Base-by-base conservation (phyloP, 257 asterid genomes). In the Capsicum baccatum region DNA sequence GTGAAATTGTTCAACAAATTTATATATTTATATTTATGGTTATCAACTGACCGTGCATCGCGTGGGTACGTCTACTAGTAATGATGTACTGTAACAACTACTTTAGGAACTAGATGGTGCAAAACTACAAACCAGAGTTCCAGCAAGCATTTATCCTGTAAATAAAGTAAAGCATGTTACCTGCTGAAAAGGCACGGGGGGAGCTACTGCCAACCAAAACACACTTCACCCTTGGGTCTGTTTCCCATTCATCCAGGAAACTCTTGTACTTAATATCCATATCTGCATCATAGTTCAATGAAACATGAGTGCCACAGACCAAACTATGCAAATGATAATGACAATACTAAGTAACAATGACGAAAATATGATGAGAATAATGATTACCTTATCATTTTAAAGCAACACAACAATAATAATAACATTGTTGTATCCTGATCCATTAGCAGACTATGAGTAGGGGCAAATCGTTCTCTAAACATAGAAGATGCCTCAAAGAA, bases 141-240 rank as follows among this genome's bases (percentile, higher is more conserved):
- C 81, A 76, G 26, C 81, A 76, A 26, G 26, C 63, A 52, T 33
- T 14, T 33, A 12, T 52, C 48, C 19, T 15, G 26, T 50, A 21
- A 74, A 74, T 21, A 52, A 21, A 39, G 57, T 13, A 21, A 74
- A 50, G 44, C n/a, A 74, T 50, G 62, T 87, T 85, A 94, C 99
- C 99, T 92, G 99, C 99, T 78, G 94, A 96, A 88, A 96, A 96
- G 87, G 99, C 97, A 82, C 99, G 98, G 56, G 98, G 79, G 8
- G 96, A 89, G 87, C 99, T 94, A 60, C 99, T 89, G 84, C 90
- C 98, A 55, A 91, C 97, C 91, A 94, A 83, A 76, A 94, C 99
- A 87, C 98, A 96, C 86, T 94, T 94, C 85, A 96, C 99, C 85
- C 83, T 91, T 7, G 98, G 98, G 63, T 96, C 97, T 35, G 88